A percentile compares a stretch with the other conserved stretches of the same genome.
Evolutionary conservation across 1,284 basidiomycete genomes (phyloP).

Genomic region (Fomitiporia mediterranea): DNA sequence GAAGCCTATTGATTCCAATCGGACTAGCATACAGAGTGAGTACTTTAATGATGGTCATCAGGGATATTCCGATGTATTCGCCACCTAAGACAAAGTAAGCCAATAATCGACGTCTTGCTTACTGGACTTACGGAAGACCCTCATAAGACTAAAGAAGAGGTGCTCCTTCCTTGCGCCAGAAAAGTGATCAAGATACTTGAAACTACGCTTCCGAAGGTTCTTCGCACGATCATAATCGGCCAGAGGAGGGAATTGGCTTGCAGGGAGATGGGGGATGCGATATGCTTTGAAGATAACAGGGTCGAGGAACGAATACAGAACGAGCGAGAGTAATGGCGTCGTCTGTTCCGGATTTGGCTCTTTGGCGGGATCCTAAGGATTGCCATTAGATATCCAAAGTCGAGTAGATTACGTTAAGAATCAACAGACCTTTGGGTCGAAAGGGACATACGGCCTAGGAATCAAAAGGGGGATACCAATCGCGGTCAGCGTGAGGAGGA

Average conservation of each 20-base stretch:
- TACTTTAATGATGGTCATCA: conserved; percentile 20
- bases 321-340: conserved; percentile 50
- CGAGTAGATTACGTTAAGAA: conserved; percentile 33
- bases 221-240: conserved; percentile 51
- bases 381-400: conserved; percentile 25
- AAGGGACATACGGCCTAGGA: conserved; percentile 40
- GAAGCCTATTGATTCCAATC: conserved; percentile 42
- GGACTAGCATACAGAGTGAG: conserved; percentile 35
- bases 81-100: conserved; percentile 6
- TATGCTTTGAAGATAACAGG: conserved; percentile 44
- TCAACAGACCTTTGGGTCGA: conserved; percentile 34
- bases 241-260: conserved; percentile 48
- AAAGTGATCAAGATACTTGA: conserved; percentile 43
- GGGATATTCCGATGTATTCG: conserved; percentile 21
- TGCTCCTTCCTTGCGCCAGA: conserved; percentile 31
- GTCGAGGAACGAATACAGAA: conserved; percentile 57
- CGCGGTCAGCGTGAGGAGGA: conserved; percentile 31
- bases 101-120: no score
- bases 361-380: conserved; percentile 37
- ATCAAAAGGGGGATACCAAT: conserved; percentile 37
- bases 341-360: conserved; percentile 63
- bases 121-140: conserved; percentile 24
- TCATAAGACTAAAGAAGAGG: conserved; percentile 29
- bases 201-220: conserved; percentile 34
- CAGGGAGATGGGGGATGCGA: conserved; percentile 37